Evolutionary conservation across 208 protist species (phyloP).

Genomic region (Leishmania amazonensis): DNA sequence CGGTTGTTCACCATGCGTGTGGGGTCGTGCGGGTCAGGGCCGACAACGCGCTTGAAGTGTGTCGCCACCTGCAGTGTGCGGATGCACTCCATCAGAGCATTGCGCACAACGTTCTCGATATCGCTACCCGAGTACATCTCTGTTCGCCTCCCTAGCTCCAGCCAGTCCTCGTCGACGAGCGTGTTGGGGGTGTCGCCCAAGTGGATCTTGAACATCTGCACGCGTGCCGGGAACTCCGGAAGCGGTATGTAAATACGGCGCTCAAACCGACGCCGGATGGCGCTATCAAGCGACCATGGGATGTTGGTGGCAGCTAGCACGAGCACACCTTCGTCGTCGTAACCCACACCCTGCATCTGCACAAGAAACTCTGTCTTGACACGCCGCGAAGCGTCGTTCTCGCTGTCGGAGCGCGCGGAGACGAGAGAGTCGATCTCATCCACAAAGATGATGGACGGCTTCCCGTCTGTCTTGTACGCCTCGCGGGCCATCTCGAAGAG

Average conservation of each 20-base stretch:
- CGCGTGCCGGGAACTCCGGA: slow-evolving; percentile 84
- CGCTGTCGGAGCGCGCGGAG: slow-evolving; percentile 81
- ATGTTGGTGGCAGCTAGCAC: slow-evolving; percentile 94
- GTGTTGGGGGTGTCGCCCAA: slow-evolving; percentile 93
- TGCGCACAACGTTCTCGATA: slow-evolving; percentile 96
- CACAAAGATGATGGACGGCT: slow-evolving; percentile 94
- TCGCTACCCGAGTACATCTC: slow-evolving; percentile 97
- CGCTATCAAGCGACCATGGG: slow-evolving; percentile 91
- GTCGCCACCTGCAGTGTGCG: slow-evolving; percentile 97
- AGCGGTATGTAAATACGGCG: slow-evolving; percentile 94
- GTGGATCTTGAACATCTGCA: slow-evolving; percentile 96
- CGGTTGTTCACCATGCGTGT: slow-evolving; percentile 72
- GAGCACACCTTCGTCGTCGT: slow-evolving; percentile 88
- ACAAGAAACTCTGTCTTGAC: slow-evolving; percentile 99
- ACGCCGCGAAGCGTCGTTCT: slow-evolving; percentile 93
- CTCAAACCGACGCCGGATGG: slow-evolving; percentile 91
- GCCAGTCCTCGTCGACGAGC: slow-evolving; percentile 88
- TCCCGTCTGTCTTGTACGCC: slow-evolving; percentile 69
- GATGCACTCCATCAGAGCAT: slow-evolving; percentile 98
- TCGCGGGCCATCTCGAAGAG: slow-evolving; percentile 94
- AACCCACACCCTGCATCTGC: slow-evolving; percentile 93
- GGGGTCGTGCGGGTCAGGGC: slow-evolving; percentile 77
- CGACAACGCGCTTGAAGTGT: slow-evolving; percentile 96
- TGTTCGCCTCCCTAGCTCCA: slow-evolving; percentile 87
- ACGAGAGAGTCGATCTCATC: slow-evolving; percentile 96